Evolutionary conservation across 305 asterid genomes (phyloP).

Genomic region (Striga hermonthica): DNA sequence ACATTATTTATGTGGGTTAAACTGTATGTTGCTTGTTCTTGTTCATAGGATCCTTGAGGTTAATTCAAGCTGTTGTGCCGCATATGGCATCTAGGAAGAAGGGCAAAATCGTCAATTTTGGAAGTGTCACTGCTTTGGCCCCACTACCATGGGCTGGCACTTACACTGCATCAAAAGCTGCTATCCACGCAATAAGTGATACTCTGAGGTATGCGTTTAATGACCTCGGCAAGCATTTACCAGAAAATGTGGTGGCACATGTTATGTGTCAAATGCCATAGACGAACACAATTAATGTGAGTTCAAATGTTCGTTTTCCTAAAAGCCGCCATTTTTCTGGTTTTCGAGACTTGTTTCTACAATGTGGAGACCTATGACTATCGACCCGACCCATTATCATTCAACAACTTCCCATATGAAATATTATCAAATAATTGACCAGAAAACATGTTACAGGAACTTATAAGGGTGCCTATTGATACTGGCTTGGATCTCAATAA

Average conservation of each 20-base stretch:
- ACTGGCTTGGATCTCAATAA: background rate
- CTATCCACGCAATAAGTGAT: constrained; percentile 77
- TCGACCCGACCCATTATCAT: no score
- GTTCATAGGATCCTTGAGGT: constrained; percentile 64
- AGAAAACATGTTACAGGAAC: constrained; percentile 2
- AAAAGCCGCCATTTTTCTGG: no score
- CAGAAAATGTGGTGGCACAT: background rate
- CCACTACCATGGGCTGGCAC: constrained; percentile 84
- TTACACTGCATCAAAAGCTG: constrained; percentile 87
- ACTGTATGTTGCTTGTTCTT: constrained; percentile 1
- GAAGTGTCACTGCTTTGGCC: constrained; percentile 71
- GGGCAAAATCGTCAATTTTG: constrained; percentile 83
- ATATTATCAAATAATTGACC: background rate
- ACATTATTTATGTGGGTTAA: background rate
- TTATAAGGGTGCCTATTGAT: background rate
- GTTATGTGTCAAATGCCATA: no score
- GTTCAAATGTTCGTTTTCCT: no score
- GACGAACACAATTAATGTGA: no score
- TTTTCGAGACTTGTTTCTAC: no score
- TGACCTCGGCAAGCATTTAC: background rate
- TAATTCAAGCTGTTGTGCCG: constrained; percentile 85
- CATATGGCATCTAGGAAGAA: constrained; percentile 88
- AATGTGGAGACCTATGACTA: no score
- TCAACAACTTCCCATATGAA: background rate
- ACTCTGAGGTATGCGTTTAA: constrained; percentile 51